phyloP scores from a whole-genome alignment of 805 yeast species.

The Metschnikowia vanudenii region DNA sequence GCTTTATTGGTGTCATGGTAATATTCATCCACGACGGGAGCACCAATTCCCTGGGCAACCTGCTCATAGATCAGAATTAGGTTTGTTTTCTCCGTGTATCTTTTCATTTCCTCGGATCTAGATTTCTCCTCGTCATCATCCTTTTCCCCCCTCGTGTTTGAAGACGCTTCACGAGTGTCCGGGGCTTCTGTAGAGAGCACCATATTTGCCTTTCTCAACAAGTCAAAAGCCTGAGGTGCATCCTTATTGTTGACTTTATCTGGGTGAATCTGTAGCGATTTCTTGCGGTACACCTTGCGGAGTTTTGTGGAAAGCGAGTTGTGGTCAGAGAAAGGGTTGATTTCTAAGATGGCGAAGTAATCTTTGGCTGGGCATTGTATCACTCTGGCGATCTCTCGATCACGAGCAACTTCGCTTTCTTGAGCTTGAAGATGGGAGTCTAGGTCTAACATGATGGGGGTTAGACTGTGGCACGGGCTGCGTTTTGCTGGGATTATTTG shows the following conservation, averaged over 20 bases:
- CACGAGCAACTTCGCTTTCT: slow-evolving; percentile 36
- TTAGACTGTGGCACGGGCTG: not conserved
- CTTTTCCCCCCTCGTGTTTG: no score
- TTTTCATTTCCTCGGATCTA: slow-evolving; percentile 5
- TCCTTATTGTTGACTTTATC: slow-evolving; percentile 54
- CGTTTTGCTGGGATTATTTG: no score
- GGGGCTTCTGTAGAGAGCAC: slow-evolving; percentile 26
- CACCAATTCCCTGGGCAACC: slow-evolving; percentile 12
- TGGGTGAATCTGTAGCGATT: slow-evolving; percentile 66
- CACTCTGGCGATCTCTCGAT: slow-evolving; percentile 57
- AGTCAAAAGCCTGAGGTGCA: slow-evolving; percentile 67
- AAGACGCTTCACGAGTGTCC: no score
- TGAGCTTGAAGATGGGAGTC: slow-evolving; percentile 18
- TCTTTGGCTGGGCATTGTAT: slow-evolving; percentile 48
- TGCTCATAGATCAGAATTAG: slow-evolving; percentile 33
- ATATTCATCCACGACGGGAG: slow-evolving; percentile 1
- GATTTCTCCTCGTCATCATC: not conserved
- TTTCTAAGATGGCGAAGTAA: slow-evolving; percentile 52
- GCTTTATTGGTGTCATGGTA: slow-evolving; percentile 28
- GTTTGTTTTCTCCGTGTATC: slow-evolving; percentile 20
- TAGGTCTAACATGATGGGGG: slow-evolving; percentile 11
- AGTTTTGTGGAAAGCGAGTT: slow-evolving; percentile 41
- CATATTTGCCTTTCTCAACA: slow-evolving; percentile 52
- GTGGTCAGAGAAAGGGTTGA: slow-evolving; percentile 34
- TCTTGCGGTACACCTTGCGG: slow-evolving; percentile 51